phyloP scores from a whole-genome alignment of 2,329 filamentous ascomycete species.

The Aspergillus awamori region DNA sequence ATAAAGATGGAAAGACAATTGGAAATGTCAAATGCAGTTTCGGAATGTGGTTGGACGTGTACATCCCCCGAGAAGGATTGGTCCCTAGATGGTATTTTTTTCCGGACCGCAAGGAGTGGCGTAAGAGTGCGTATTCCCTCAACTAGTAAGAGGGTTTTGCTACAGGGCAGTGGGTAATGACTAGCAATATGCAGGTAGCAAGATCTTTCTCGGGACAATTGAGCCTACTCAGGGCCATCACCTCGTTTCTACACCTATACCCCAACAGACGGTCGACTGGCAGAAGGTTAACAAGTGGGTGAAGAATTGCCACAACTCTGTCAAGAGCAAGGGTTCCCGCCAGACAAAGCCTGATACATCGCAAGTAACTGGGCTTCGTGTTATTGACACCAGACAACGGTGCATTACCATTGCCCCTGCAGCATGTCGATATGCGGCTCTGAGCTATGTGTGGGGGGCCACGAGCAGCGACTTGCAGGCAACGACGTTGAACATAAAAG shows the following conservation, averaged over 20 bases:
- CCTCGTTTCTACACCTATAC: neutral
- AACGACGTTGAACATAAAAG: too few species aligned
- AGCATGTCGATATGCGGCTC: neutral
- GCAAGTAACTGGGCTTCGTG: fast-evolving
- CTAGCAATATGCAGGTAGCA: neutral
- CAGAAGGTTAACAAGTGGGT: neutral
- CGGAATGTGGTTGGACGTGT: too few species aligned
- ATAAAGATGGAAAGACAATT: neutral
- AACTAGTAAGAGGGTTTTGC: too few species aligned
- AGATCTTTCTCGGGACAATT: neutral
- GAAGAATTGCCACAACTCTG: neutral
- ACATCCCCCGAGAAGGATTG: too few species aligned
- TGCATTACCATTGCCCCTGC: neutral
- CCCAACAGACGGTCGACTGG: neutral
- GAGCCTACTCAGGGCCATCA: fast-evolving
- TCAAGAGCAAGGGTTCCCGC: fast-evolving
- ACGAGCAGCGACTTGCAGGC: too few species aligned
- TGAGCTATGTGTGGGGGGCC: neutral
- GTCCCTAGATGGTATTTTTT: too few species aligned
- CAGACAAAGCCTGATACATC: fast-evolving
- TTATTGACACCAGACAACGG: neutral
- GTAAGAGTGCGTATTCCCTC: too few species aligned
- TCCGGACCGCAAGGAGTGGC: too few species aligned
- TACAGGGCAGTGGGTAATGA: too few species aligned
- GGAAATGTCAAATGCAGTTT: too few species aligned